Percentiles rank a stretch among this genome's conserved stretches.
phyloP scores from a whole-genome alignment of 179 eudicot species.

The Silene vulgaris region DNA sequence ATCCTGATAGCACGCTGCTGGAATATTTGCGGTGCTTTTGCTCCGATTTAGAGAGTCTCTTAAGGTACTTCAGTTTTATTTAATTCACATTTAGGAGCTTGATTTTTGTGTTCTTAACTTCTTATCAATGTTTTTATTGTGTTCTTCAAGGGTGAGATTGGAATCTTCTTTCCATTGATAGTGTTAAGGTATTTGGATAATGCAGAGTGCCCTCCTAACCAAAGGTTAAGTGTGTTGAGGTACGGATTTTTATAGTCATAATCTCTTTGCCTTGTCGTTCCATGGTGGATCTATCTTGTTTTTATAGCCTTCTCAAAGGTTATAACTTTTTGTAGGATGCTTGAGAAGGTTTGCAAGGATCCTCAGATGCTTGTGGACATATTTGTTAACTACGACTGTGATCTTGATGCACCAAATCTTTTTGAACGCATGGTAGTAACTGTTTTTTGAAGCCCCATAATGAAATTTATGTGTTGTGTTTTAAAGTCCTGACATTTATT shows the following conservation, averaged over 20 bases:
- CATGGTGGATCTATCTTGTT: conserved; percentile 8
- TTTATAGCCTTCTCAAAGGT: conserved; percentile 20
- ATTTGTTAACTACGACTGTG: conserved; percentile 93
- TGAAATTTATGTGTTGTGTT: neutral
- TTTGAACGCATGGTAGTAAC: conserved; percentile 80
- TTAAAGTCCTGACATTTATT: neutral
- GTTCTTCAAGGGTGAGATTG: conserved; percentile 75
- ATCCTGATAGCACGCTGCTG: conserved; percentile 69
- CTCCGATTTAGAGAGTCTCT: conserved; percentile 88
- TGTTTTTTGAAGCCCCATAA: neutral
- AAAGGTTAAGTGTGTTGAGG: conserved; percentile 76
- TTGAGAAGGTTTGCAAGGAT: conserved; percentile 93
- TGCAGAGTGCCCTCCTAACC: conserved; percentile 57
- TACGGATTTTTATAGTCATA: conserved; percentile 26
- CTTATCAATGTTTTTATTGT: conserved; percentile 18
- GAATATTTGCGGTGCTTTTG: conserved; percentile 79
- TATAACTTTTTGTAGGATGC: conserved; percentile 59
- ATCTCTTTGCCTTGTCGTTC: conserved; percentile 14
- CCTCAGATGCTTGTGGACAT: conserved; percentile 94
- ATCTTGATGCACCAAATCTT: conserved; percentile 84
- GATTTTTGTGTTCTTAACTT: conserved; percentile 11
- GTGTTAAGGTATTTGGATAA: conserved; percentile 78
- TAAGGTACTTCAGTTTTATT: conserved; percentile 42
- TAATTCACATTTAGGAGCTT: neutral
- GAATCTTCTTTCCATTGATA: conserved; percentile 90